These are phyloP conservation scores for Rhytidhysteron rufulum DNA, from an alignment of 2,329 filamentous ascomycete species.

Conservation along the genomic window DNA sequence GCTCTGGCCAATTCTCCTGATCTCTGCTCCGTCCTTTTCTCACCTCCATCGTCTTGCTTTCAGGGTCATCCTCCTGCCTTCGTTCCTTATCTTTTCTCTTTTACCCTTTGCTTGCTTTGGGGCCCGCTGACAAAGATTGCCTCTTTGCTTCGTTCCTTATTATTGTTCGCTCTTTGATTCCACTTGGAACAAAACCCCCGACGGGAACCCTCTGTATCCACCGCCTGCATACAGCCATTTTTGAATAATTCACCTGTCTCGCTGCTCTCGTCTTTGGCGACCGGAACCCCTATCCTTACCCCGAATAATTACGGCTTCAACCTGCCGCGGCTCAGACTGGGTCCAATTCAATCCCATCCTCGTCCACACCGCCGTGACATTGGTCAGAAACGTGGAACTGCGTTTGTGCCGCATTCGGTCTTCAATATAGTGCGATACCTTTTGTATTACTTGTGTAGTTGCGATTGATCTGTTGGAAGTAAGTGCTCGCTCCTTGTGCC, in stretches of 20 bases:
- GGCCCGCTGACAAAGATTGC: conserved; percentile 23
- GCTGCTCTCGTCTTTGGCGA: conserved; percentile 15
- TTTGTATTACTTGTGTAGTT: conserved; percentile 22
- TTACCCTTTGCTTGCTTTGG: conserved; percentile 14
- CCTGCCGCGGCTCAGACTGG: not conserved
- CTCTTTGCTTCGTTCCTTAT: conserved; percentile 35
- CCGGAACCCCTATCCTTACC: not conserved
- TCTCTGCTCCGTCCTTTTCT: conserved; percentile 15
- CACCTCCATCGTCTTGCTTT: conserved; percentile 14
- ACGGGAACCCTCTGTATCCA: conserved; percentile 16
- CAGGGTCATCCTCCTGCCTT: conserved; percentile 29
- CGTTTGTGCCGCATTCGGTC: conserved; percentile 21
- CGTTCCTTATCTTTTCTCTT: conserved; percentile 34
- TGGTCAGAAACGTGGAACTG: too few species aligned
- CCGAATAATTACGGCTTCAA: not conserved
- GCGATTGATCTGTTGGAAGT: conserved; percentile 28
- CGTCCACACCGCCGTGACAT: conserved; percentile 12
- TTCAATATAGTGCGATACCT: conserved; percentile 19
- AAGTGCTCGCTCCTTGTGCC: conserved; percentile 13
- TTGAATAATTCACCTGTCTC: conserved; percentile 20
- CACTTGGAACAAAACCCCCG: conserved; percentile 27
- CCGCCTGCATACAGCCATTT: conserved; percentile 12
- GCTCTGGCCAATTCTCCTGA: conserved; percentile 10
- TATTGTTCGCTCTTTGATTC: conserved; percentile 37
- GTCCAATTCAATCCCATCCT: not conserved